Base-by-base conservation (phyloP, 345 rosid species). In the Brassica juncea region DNA sequence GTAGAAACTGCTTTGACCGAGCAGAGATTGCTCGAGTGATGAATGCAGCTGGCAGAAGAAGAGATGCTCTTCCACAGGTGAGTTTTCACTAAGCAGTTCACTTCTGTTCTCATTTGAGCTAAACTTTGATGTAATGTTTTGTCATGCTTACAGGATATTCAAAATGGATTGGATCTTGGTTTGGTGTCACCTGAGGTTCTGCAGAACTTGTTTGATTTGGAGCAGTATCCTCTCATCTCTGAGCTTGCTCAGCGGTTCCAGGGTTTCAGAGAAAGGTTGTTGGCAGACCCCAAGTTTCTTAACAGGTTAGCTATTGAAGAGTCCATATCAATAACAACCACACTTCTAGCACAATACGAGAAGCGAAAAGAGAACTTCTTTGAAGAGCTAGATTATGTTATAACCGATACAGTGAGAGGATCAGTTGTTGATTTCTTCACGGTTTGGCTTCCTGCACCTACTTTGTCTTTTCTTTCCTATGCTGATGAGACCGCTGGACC, bases 371-470 rank as follows among this genome's bases (percentile, higher is more conserved):
- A 89, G 44, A 92, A 87, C 65, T 92, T 94, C 83, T 89, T 92
- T 81, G 97, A 90, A 81, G 99, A 94, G 84, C 80, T 94, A 52
- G 97, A 94, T 74, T 92, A 94, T 82, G 97, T 92, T 64, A 90
- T 92, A 72, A 94, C 97, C 1, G 99, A 94, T 80, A 92, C 95
- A 25, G 79, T 88, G 60, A 84, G 97, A 76, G 99, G 94, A 79
- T 31, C 77, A n/a, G 97, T 94, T 7, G 97, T 91, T 68, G 97
- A 94, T 70, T 94, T 94, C 79, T 94, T 94, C 80, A 91, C 95
- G 2, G 97, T 92, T 31, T 94, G 97, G 97, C 97, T 94, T 82
- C 97, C 99, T 49, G 97, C 97, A 30, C 99, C 99, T 61, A 92
- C 97, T 63, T 69, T 94, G 57, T 92, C 97, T 8, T 94, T 94